Percentiles rank a stretch among this genome's conserved stretches.
Evolutionary conservation across 2,329 filamentous ascomycete genomes (phyloP).

Genomic region (Geosmithia flava): DNA sequence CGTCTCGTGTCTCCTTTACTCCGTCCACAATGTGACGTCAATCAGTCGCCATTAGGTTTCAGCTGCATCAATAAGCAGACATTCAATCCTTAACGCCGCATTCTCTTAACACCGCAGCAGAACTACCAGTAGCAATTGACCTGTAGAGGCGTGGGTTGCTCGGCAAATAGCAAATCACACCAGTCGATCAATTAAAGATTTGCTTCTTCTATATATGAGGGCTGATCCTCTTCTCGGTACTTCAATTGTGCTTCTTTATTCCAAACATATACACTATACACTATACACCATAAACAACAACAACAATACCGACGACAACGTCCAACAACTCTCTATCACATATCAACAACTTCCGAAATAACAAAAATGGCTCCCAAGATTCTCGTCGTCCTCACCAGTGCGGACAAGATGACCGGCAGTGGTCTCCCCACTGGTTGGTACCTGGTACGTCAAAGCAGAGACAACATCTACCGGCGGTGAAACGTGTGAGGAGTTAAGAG

Average conservation of each 20-base stretch:
- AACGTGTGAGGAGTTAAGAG: not conserved
- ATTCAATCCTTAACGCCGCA: no score
- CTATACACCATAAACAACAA: no score
- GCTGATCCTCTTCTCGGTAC: no score
- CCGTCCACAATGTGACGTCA: not conserved
- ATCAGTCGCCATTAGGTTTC: not conserved
- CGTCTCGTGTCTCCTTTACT: not conserved
- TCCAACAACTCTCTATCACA: not conserved
- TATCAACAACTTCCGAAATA: not conserved
- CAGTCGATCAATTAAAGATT: no score
- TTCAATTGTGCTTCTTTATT: no score
- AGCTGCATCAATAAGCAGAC: not conserved
- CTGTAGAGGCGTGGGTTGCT: no score
- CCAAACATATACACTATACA: no score
- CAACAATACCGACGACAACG: no score
- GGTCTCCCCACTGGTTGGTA: constrained; percentile 58
- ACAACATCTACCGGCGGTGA: not conserved
- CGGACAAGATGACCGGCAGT: constrained; percentile 31
- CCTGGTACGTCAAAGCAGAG: constrained; percentile 36
- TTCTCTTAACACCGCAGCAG: no score
- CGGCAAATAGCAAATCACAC: no score
- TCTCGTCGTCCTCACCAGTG: constrained; percentile 60
- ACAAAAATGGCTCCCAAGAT: constrained; percentile 42
- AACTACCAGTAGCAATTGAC: no score
- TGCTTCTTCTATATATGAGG: no score